These are phyloP conservation scores for Castanopsis chinensis DNA, from an alignment of 306 rosid species.

Conservation along the genomic window DNA sequence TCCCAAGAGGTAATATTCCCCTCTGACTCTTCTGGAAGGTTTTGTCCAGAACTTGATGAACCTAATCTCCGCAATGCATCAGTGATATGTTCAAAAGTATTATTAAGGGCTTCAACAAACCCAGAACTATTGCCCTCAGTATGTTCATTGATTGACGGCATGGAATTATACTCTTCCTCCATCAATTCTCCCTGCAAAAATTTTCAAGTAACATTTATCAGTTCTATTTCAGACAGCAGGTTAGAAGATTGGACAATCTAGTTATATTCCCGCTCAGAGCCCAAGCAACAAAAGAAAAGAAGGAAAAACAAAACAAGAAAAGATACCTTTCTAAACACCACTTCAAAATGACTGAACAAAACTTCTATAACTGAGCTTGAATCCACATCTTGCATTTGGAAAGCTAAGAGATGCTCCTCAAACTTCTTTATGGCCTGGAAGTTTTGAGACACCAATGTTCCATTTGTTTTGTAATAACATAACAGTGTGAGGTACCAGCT, in stretches of 20 bases:
- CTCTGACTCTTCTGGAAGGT: constrained; percentile 34
- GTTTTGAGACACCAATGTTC: constrained; percentile 52
- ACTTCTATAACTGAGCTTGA: constrained; percentile 48
- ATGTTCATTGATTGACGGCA: constrained; percentile 1
- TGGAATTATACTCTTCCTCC: constrained; percentile 52
- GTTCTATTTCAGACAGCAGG: constrained; percentile 7
- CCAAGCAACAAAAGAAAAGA: not conserved
- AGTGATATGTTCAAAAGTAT: constrained; percentile 45
- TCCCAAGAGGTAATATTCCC: constrained; percentile 58
- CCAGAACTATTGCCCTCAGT: not conserved
- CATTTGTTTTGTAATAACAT: constrained; percentile 60
- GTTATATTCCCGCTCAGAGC: not conserved
- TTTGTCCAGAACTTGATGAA: constrained; percentile 27
- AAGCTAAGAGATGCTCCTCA: constrained; percentile 38
- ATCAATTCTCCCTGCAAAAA: constrained; percentile 49
- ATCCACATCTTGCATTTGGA: constrained; percentile 29
- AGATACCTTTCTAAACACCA: constrained; percentile 60
- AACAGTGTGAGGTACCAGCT: constrained; percentile 26
- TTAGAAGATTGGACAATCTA: not conserved
- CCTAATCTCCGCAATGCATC: constrained; percentile 43
- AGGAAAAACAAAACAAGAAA: not conserved
- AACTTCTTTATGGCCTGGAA: constrained; percentile 50
- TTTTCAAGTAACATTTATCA: not conserved
- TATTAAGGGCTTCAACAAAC: constrained; percentile 44
- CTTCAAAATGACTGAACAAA: constrained; percentile 57